Evolutionary conservation across 371 early-diverging fungal genomes (phyloP).

Genomic region (Haplosporangium sp.): DNA sequence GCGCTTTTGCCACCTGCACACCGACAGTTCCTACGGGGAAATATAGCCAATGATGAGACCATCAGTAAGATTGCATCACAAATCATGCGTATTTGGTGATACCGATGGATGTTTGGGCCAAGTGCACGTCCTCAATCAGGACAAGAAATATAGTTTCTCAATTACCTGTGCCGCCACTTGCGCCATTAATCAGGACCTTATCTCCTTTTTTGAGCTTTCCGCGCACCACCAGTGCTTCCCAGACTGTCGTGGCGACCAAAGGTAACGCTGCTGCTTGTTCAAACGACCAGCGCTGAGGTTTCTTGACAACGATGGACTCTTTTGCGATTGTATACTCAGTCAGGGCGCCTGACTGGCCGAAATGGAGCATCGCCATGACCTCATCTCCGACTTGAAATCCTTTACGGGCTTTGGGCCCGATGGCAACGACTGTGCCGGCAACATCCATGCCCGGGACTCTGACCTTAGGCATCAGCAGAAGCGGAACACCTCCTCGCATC

Average conservation of each 20-base stretch:
- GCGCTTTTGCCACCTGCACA: slow-evolving; percentile 71
- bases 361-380: slow-evolving; percentile 47
- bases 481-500: slow-evolving; percentile 36
- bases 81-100: too few species aligned
- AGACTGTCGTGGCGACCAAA: slow-evolving; percentile 61
- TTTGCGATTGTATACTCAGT: slow-evolving; percentile 42
- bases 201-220: slow-evolving; percentile 39
- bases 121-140: too few species aligned
- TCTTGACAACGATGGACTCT: slow-evolving; percentile 36
- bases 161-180: slow-evolving; percentile 60
- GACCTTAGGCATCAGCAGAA: slow-evolving; percentile 25
- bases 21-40: slow-evolving; percentile 61
- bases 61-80: neutral
- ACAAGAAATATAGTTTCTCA: neutral
- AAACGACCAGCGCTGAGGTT: slow-evolving; percentile 56
- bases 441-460: slow-evolving; percentile 54
- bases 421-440: slow-evolving; percentile 49
- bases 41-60: neutral
- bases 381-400: slow-evolving; percentile 54
- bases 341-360: slow-evolving; percentile 26
- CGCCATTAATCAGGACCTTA: slow-evolving; percentile 57
- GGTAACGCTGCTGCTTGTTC: slow-evolving; percentile 62
- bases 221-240: slow-evolving; percentile 46
- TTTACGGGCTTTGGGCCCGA: slow-evolving; percentile 47
- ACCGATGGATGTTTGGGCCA: too few species aligned